Evolutionary conservation across 441 rosid genomes (phyloP).

Genomic region (Daphne laureola): DNA sequence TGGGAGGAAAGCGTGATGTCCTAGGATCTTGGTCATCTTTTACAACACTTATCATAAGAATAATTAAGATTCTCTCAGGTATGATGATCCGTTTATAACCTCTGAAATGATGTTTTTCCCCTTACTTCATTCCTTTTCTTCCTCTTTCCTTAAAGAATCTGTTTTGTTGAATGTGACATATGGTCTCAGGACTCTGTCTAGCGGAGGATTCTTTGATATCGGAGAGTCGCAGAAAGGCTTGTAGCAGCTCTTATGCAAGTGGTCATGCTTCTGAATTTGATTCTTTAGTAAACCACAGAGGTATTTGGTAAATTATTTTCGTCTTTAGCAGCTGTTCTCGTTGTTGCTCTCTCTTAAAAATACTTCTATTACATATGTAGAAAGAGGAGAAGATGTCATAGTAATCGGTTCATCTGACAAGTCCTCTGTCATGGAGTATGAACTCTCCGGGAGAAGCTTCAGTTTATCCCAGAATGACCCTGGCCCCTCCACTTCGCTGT

Average conservation of each 20-base stretch:
- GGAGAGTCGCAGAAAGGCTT: conserved; percentile 20
- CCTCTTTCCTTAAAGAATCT: conserved; percentile 2
- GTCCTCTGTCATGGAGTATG: conserved; percentile 34
- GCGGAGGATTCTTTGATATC: conserved; percentile 25
- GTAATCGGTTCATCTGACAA: conserved; percentile 47
- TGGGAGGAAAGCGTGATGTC: conserved; percentile 40
- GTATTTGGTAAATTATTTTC: conserved; percentile 25
- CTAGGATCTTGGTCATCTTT: conserved; percentile 41
- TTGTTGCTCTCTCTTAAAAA: conserved; percentile 4
- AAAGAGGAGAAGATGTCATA: conserved; percentile 36
- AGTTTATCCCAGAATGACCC: conserved; percentile 39
- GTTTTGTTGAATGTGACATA: conserved; percentile 21
- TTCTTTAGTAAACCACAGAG: conserved; percentile 33
- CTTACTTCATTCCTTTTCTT: not conserved
- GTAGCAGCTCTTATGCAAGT: conserved; percentile 30
- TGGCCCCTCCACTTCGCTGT: conserved; percentile 28
- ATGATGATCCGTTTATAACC: conserved; percentile 6
- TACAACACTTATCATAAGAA: conserved; percentile 44
- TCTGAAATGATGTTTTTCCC: not conserved
- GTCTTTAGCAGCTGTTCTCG: conserved; percentile 1
- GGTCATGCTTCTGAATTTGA: conserved; percentile 28
- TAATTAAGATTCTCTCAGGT: conserved; percentile 83
- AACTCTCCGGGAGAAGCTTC: conserved; percentile 26
- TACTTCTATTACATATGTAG: conserved; percentile 35
- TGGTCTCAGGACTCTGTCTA: conserved; percentile 48